Conservation (phyloP, 192 early-diverging fungal species). For the Coemansia sp. region DNA sequence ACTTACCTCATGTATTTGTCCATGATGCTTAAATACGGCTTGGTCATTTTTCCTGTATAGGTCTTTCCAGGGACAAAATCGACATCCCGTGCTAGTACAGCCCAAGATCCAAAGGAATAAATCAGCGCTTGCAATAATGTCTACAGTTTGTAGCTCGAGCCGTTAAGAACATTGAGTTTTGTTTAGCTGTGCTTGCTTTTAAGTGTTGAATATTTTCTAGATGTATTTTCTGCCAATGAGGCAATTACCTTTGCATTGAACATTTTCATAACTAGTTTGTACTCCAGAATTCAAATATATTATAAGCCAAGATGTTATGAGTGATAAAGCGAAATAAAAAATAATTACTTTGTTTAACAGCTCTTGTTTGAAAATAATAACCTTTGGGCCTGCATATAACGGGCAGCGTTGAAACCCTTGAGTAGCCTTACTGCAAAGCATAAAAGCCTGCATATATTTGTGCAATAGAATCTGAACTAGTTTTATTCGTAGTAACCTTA, state of each 20-base stretch:
- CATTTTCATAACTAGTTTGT: not conserved
- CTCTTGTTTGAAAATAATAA: not conserved
- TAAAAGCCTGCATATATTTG: not conserved
- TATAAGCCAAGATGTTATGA: not conserved
- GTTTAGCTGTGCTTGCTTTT: not conserved
- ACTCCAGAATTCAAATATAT: not conserved
- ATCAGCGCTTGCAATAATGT: not conserved
- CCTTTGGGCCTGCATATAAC: not conserved
- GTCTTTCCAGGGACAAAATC: slow-evolving; percentile 43
- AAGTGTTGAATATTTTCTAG: not conserved
- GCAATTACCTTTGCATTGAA: not conserved
- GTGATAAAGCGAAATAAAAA: not conserved
- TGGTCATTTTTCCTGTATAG: slow-evolving; percentile 33
- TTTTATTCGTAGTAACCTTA: not conserved
- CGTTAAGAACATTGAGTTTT: not conserved
- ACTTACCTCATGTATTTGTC: slow-evolving; percentile 54
- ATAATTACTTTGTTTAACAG: not conserved
- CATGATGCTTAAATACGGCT: slow-evolving; percentile 37
- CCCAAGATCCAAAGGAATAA: not conserved
- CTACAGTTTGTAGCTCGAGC: not conserved
- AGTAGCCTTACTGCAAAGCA: too few species aligned
- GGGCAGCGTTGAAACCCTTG: not conserved
- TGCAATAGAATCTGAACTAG: not conserved
- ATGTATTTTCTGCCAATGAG: not conserved
- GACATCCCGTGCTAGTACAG: slow-evolving; percentile 30